Evolutionary conservation across 371 early-diverging fungal species (phyloP).

Genomic region (Syncephalastrum sp.): DNA sequence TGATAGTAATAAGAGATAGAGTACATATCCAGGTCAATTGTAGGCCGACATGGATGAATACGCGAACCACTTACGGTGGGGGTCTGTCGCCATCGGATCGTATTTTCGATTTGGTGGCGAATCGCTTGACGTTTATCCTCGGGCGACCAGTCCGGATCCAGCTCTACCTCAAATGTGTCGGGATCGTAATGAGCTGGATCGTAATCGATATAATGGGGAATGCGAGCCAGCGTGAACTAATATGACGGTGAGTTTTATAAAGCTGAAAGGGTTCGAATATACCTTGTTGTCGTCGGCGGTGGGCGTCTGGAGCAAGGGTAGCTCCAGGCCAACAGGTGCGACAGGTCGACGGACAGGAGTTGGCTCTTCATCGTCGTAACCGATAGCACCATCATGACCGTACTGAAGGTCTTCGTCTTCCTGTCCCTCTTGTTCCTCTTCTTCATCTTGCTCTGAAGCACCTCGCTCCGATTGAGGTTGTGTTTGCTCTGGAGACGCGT

Average conservation of each 20-base stretch:
- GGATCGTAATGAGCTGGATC: conserved; percentile 72
- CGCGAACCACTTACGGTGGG: neutral
- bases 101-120: conserved; percentile 68
- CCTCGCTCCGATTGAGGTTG: neutral
- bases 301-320: conserved; percentile 18
- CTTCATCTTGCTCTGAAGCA: neutral
- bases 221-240: conserved; percentile 66
- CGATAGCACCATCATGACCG: conserved; percentile 11
- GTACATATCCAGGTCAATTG: neutral
- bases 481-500: neutral
- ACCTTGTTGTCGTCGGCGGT: conserved; percentile 16
- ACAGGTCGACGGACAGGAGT: neutral
- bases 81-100: conserved; percentile 75
- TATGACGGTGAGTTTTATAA: no score
- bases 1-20: conserved; percentile 13
- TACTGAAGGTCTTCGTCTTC: conserved; percentile 61
- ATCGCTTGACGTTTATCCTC: conserved; percentile 31
- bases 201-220: conserved; percentile 74
- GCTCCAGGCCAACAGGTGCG: neutral
- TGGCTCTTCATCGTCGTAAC: neutral
- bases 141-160: conserved; percentile 1
- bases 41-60: neutral
- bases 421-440: conserved; percentile 23
- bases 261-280: neutral
- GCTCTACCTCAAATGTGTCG: conserved; percentile 52